Percentiles rank a stretch among this genome's conserved stretches.
Conservation (phyloP, 768 basidiomycete species). For the Gymnopilus junonius region DNA sequence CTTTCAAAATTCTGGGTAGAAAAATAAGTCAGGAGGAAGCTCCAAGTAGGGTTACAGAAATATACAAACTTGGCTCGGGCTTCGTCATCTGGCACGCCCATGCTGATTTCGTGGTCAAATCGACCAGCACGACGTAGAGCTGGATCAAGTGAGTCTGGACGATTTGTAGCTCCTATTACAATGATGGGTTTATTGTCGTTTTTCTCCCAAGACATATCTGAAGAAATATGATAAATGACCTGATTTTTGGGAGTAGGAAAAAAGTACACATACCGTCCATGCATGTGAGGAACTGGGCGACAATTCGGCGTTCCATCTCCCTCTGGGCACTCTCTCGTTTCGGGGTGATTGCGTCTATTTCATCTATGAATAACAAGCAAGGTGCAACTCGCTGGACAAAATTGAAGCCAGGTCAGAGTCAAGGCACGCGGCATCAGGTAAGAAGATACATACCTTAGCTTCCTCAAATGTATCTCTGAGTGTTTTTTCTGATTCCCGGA, state of each 20-base stretch:
- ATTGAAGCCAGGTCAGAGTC: background rate
- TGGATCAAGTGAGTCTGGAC: conserved; percentile 93
- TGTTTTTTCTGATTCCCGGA: conserved; percentile 99
- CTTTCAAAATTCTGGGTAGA: conserved; percentile 80
- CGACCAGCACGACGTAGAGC: conserved; percentile 92
- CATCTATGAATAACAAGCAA: conserved; percentile 94
- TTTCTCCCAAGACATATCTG: conserved; percentile 96
- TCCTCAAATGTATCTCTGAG: conserved; percentile 96
- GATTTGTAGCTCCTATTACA: conserved; percentile 95
- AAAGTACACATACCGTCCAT: conserved; percentile 84
- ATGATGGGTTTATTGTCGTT: conserved; percentile 91
- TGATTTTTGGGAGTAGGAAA: background rate
- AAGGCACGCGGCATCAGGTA: background rate
- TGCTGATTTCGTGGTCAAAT: conserved; percentile 97
- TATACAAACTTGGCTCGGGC: conserved; percentile 81
- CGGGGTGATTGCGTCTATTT: conserved; percentile 97
- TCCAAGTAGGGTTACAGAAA: background rate
- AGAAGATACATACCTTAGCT: conserved; percentile 68
- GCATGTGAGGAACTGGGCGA: conserved; percentile 96
- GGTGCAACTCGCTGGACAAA: conserved; percentile 77
- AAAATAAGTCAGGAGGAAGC: background rate
- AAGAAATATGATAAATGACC: background rate
- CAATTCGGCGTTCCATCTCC: conserved; percentile 97
- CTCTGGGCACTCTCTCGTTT: conserved; percentile 97
- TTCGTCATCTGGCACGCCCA: conserved; percentile 94